Base-by-base conservation (phyloP, 176 grass and related monocot species). In the Aegilops sharonensis region DNA sequence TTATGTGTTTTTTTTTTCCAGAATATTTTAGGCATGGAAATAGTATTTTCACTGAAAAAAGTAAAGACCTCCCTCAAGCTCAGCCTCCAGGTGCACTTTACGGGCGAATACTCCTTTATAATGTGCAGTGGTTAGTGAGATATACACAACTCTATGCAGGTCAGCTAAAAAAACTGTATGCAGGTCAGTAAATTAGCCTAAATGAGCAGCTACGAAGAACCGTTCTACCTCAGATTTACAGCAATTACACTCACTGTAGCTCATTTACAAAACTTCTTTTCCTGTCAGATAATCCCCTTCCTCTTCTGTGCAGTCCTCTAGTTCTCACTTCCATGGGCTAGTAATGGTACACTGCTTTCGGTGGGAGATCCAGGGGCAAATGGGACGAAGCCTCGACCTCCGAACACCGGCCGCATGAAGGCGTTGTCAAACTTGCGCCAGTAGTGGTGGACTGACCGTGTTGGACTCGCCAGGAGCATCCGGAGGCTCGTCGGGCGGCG, bases 401-500 rank as follows among this genome's bases (percentile, higher is more conserved):
- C 95, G n/a, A 98, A 95, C 86, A 95, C 20, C 1, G 95, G 93
- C 11, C 93, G 81, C 95, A 98, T 98, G 76, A 95, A 62, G 21
- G 89, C 73, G 21, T 98, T 23, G n/a, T 98, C 95, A 11, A 98
- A 98, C 76, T 90, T 93, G 57, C 95, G 93, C 95, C 95, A 95
- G 66, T 95, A 98, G 29, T 92, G 84, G 68, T 98, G 95, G 36
- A 98, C 95, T 0, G 95, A 98, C 59, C 84, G 85, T n/a, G 83
- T 25, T 8, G 89, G 95, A 50, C 64, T 85, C 12, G 42, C 89
- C 21, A 95, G 85, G 64, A 97, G 85, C 78, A 97, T 85, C 0
- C 92, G 89, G 65, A 97, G 91, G 72, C 91, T 95, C 21, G 92
- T 57, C 5, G 89, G 95, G 9, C 89, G 89, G 13, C 64, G 83